Percentiles rank a stretch among this genome's conserved stretches.
Conservation (phyloP, 371 early-diverging fungal genomes). For the Mortierella sp. region DNA sequence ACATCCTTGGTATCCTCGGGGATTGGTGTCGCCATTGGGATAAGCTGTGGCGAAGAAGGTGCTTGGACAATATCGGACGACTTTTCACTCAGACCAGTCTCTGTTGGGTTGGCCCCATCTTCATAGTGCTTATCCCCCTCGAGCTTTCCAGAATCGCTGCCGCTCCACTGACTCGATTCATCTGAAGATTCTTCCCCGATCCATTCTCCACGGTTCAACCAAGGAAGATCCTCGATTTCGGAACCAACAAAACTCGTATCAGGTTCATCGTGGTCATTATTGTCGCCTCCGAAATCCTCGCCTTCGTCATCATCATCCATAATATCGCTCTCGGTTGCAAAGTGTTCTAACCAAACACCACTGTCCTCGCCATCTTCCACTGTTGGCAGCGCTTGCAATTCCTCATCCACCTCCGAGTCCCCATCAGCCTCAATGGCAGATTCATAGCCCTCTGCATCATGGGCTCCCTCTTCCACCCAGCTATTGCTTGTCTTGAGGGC, state of each 20-base stretch:
- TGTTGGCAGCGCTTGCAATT: slow-evolving; percentile 24
- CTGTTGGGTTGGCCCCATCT: neutral
- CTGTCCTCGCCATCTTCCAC: slow-evolving; percentile 44
- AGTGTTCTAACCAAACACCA: slow-evolving; percentile 51
- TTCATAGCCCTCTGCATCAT: slow-evolving; percentile 38
- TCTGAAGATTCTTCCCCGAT: slow-evolving; percentile 44
- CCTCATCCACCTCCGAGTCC: slow-evolving; percentile 36
- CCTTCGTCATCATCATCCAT: slow-evolving; percentile 27
- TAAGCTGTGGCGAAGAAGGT: slow-evolving; percentile 41
- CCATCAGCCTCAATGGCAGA: slow-evolving; percentile 46
- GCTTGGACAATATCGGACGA: slow-evolving; percentile 35
- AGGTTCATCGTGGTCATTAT: slow-evolving; percentile 24
- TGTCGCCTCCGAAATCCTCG: slow-evolving; percentile 12
- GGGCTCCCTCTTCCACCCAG: slow-evolving; percentile 54
- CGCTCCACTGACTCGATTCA: slow-evolving; percentile 45
- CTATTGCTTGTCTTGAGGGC: slow-evolving; percentile 35
- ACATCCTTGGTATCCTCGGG: slow-evolving; percentile 39
- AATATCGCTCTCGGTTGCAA: slow-evolving; percentile 44
- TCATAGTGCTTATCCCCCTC: slow-evolving; percentile 13
- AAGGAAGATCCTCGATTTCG: slow-evolving; percentile 41
- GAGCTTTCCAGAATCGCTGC: slow-evolving; percentile 22
- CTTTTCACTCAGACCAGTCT: neutral
- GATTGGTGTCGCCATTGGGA: slow-evolving; percentile 36
- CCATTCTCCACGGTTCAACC: slow-evolving; percentile 49
- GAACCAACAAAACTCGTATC: slow-evolving; percentile 40